These are phyloP conservation scores for Fusarium graminum DNA, from an alignment of 2,329 filamentous ascomycete species.

Conservation along the genomic window DNA sequence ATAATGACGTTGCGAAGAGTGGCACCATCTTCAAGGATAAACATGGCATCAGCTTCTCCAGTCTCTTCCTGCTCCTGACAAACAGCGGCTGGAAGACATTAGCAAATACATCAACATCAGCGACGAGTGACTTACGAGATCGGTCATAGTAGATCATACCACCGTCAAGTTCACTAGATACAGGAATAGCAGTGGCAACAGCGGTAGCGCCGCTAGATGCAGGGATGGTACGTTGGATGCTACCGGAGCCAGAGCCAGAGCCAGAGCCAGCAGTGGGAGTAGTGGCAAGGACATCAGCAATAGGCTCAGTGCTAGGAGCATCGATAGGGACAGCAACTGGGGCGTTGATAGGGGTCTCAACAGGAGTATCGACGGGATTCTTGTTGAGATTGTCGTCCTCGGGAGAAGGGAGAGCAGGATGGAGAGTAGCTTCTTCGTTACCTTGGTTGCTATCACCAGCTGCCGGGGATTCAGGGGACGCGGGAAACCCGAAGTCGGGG, in stretches of 20 bases:
- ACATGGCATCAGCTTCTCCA: constrained; percentile 58
- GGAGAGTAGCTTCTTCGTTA: background rate
- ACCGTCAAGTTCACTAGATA: constrained; percentile 41
- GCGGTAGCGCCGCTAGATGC: constrained; percentile 34
- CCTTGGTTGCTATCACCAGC: constrained; percentile 4
- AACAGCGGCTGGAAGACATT: constrained; percentile 32
- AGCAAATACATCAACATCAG: background rate
- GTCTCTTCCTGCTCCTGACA: constrained; percentile 50
- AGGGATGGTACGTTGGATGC: constrained; percentile 41
- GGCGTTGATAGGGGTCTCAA: background rate
- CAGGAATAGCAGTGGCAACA: constrained; percentile 39
- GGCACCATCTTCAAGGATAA: constrained; percentile 64
- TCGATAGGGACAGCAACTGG: constrained; percentile 7
- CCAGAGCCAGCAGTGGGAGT: constrained; percentile 6
- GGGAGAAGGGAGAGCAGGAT: constrained; percentile 4
- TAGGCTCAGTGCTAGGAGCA: constrained; percentile 2
- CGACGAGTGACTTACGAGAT: constrained; percentile 31
- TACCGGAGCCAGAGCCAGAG: constrained; percentile 21
- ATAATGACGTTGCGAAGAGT: constrained; percentile 68
- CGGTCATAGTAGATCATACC: constrained; percentile 43
- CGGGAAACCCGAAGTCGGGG: constrained; percentile 2
- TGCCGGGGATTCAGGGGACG: background rate
- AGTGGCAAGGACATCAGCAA: constrained; percentile 1
- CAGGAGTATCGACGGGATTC: constrained; percentile 2
- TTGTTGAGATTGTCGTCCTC: background rate